Base-by-base conservation (phyloP, 2,329 filamentous ascomycete genomes). In the Aureobasidium sp. region DNA sequence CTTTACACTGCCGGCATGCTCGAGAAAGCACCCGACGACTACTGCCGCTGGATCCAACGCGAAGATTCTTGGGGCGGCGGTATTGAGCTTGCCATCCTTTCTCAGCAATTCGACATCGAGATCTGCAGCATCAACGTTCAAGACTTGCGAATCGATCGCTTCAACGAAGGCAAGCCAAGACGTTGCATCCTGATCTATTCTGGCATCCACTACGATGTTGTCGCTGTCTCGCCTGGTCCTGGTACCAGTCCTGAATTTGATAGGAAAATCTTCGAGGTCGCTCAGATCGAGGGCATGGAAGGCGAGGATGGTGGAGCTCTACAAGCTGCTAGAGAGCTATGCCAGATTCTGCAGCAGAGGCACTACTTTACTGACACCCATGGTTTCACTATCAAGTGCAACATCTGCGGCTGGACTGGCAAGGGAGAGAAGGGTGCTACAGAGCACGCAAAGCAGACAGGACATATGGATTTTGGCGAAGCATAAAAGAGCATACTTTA, bases 331-430 rank as follows among this genome's bases (percentile, higher is more conserved):
- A 67, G 73, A 48, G 71, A 80, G 64, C 70, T 82, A 25, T 81
- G 78, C 64, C 74, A 68, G 44, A 72, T 87, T 64, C 78, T 97
- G 42, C 81, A 86, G 66, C 81, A 84, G 58, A 85, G 81, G 62
- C 85, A 95, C 71, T 97, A 97, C 72, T 97, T 85, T 68, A 97
- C 92, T 0, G 91, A 97, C 72, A 96, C 91, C 0, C 83, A 88
- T 27, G 86, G 86, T 0, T 91, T 97, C 70, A 80, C 83, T 41
- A 82, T 97, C 63, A 85, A 81, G 68, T 97, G 93, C 73, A 90
- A 91, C 65, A 77, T 80, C 3, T 93, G 89, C 69, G 81, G 83
- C 2, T 85, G 84, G 80, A 81, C 85, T 21, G 85, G 89, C 0
- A 83, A 84, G 61, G 89, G 89, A 1, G 80, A 90, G 72, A 75